Conservation (phyloP, 78 protist genomes). For the Mastigamoeba balamuthi region DNA sequence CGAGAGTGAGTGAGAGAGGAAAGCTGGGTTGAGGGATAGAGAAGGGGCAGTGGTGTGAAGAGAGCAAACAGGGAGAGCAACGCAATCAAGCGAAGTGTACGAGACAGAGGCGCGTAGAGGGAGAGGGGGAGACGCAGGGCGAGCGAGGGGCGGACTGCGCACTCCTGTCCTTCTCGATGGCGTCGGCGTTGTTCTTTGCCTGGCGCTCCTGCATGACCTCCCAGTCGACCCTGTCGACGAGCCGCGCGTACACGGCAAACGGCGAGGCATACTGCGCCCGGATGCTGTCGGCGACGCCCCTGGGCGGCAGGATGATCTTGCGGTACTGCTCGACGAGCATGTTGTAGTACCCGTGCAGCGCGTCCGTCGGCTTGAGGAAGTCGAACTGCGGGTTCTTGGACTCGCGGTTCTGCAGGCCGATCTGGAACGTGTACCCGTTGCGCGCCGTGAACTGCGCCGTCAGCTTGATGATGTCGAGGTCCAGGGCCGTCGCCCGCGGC, state of each 20-base stretch:
- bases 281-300: slow-evolving; percentile 1
- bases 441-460: slow-evolving; percentile 58
- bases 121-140: background rate
- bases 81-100: too few relatives aligned
- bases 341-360: background rate
- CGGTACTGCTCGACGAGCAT: slow-evolving; percentile 32
- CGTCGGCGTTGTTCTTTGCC: too few relatives aligned
- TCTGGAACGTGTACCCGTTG: slow-evolving; percentile 36
- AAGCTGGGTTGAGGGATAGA: background rate
- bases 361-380: slow-evolving; percentile 24
- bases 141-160: background rate
- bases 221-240: slow-evolving; percentile 41
- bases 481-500: background rate
- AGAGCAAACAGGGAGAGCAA: too few relatives aligned
- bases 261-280: slow-evolving; percentile 1
- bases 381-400: slow-evolving; percentile 55
- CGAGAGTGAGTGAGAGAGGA: background rate
- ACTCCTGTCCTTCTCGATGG: background rate
- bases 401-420: slow-evolving; percentile 32
- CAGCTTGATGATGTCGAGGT: slow-evolving; percentile 51
- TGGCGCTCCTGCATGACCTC: slow-evolving; percentile 13
- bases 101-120: too few relatives aligned
- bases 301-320: slow-evolving; percentile 34
- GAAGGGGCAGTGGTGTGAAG: background rate
- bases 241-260: slow-evolving; percentile 18